A percentile compares a stretch with the other conserved stretches of the same genome.
phyloP scores from a whole-genome alignment of 495 filamentous ascomycete species.

The Aspergillus haitiensis region DNA sequence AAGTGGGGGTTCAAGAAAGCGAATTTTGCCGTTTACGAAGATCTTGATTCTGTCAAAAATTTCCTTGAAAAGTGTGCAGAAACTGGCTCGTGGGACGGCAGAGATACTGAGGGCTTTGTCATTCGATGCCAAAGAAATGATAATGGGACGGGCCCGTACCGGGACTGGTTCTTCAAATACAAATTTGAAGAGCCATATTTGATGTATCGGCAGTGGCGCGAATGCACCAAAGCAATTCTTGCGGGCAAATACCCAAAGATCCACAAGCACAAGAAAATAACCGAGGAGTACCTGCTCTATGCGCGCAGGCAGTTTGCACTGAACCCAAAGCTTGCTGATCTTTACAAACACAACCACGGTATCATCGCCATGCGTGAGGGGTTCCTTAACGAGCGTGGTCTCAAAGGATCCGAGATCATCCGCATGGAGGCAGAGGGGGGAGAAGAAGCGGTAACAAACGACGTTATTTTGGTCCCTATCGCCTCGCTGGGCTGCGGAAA shows the following conservation, averaged over 20 bases:
- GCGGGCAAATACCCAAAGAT: constrained; percentile 68
- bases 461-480: constrained; percentile 80
- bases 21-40: constrained; percentile 73
- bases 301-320: constrained; percentile 69
- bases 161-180: constrained; percentile 99
- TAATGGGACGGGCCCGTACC: constrained; percentile 49
- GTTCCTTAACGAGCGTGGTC: constrained; percentile 75
- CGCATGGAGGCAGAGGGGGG: constrained; percentile 55
- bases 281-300: constrained; percentile 83
- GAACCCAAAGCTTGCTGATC: constrained; percentile 60
- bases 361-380: constrained; percentile 88
- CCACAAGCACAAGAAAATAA: constrained; percentile 87
- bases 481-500: constrained; percentile 96
- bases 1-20: constrained; percentile 93
- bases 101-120: constrained; percentile 96
- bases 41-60: constrained; percentile 65
- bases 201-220: constrained; percentile 98
- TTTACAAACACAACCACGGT: constrained; percentile 86
- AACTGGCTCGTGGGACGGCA: constrained; percentile 80
- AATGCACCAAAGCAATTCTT: constrained; percentile 91
- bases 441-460: constrained; percentile 48
- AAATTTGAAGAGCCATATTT: constrained; percentile 99
- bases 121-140: constrained; percentile 77
- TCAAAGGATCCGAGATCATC: constrained; percentile 85
- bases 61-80: constrained; percentile 84